Evolutionary conservation across 192 early-diverging fungal species (phyloP).

Genomic region (Entomortierella lignicola): DNA sequence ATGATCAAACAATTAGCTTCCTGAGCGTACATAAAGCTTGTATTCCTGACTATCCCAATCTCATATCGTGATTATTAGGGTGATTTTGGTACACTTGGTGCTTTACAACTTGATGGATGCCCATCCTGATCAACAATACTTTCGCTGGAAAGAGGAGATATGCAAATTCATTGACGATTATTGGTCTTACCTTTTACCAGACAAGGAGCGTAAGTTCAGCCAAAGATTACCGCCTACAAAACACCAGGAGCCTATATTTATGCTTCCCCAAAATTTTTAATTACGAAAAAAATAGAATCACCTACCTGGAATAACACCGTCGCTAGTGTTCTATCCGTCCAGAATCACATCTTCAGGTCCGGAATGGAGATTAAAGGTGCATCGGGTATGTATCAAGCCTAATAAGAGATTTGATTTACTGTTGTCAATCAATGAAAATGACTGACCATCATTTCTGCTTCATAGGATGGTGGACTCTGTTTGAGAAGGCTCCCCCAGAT

Average conservation of each 20-base stretch:
- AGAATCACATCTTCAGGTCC: constrained; percentile 77
- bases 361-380: constrained; percentile 78
- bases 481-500: constrained; percentile 59
- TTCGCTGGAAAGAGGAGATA: constrained; percentile 85
- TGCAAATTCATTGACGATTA: constrained; percentile 80
- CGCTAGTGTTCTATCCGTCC: constrained; percentile 84
- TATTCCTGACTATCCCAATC: too few relatives aligned
- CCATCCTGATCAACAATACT: constrained; percentile 72
- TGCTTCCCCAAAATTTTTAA: too few relatives aligned
- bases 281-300: constrained; percentile 58
- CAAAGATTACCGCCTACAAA: neutral
- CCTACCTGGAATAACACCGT: constrained; percentile 90
- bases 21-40: too few relatives aligned
- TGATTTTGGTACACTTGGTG: constrained; percentile 75
- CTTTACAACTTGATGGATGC: constrained; percentile 77
- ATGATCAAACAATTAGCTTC: neutral
- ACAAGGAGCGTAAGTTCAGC: constrained; percentile 69
- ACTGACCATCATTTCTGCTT: constrained; percentile 13
- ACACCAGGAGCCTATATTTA: too few relatives aligned
- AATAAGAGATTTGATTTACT: neutral
- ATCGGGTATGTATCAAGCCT: constrained; percentile 64
- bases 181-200: constrained; percentile 80
- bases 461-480: constrained; percentile 67
- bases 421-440: neutral
- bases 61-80: constrained; percentile 15